Conservation (phyloP, 257 asterid genomes). For the Nicotiana tomentosiformis region DNA sequence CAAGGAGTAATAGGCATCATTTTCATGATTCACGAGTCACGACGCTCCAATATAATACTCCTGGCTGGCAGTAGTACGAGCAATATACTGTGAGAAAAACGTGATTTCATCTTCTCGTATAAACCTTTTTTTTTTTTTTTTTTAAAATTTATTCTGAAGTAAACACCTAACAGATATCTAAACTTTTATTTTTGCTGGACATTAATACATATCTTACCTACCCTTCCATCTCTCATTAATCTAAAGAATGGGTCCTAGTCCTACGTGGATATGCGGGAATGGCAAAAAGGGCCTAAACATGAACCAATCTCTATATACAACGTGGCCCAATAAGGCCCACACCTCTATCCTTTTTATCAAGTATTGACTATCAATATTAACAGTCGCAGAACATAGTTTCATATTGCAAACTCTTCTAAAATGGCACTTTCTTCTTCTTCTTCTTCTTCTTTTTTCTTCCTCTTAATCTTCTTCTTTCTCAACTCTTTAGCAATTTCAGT, state of each 20-base stretch:
- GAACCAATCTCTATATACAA: not conserved
- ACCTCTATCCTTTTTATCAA: not conserved
- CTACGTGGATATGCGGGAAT: not conserved
- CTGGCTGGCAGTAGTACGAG: not conserved
- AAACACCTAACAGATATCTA: not conserved
- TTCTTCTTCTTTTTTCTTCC: not conserved
- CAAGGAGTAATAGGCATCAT: too few relatives aligned
- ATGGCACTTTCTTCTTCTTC: slow-evolving; percentile 19
- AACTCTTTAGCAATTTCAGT: not conserved
- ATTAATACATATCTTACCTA: not conserved
- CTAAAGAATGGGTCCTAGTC: not conserved
- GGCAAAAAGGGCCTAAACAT: not conserved
- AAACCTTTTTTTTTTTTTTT: not conserved
- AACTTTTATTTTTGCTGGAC: not conserved
- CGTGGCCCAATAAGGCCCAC: not conserved
- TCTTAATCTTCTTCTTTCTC: slow-evolving; percentile 19
- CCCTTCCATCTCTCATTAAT: not conserved
- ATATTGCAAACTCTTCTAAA: not conserved
- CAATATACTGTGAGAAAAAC: not conserved
- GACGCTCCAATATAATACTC: not conserved
- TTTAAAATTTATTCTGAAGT: not conserved
- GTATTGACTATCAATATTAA: too few relatives aligned
- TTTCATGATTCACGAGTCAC: not conserved
- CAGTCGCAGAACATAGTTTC: not conserved
- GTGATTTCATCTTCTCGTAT: not conserved